These are phyloP conservation scores for Pythium brassicae DNA, from an alignment of 352 stramenopile genomes.

Conservation along the genomic window DNA sequence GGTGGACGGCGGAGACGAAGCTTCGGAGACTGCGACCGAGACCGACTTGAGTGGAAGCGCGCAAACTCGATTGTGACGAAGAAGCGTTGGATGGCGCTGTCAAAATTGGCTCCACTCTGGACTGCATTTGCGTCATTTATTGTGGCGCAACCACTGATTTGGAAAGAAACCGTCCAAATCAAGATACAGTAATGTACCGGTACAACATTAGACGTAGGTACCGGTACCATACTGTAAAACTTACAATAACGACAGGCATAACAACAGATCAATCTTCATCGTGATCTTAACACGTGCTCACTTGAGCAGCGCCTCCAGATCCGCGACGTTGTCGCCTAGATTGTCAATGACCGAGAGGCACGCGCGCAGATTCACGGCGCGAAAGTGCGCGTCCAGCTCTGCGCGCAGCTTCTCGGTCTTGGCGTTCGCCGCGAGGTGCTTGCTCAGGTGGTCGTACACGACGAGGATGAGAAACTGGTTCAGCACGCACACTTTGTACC, in stretches of 20 bases:
- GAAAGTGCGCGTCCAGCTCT: constrained; percentile 62
- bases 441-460: constrained; percentile 75
- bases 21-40: not conserved
- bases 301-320: not conserved
- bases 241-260: too few species aligned
- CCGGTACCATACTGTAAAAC: too few species aligned
- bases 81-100: not conserved
- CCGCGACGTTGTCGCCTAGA: constrained; percentile 18
- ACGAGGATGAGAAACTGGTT: constrained; percentile 84
- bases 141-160: not conserved
- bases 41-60: too few species aligned
- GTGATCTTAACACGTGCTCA: too few species aligned
- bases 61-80: too few species aligned
- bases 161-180: not conserved
- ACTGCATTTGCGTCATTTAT: not conserved
- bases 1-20: not conserved
- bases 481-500: constrained; percentile 65
- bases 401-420: constrained; percentile 57
- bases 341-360: constrained; percentile 66
- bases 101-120: not conserved
- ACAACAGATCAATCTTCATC: too few species aligned
- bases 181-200: too few species aligned
- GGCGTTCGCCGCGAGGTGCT: constrained; percentile 69
- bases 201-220: too few species aligned
- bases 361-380: constrained; percentile 60